These are phyloP conservation scores for Phytomonas sp. DNA, from an alignment of 208 protist genomes.

Conservation along the genomic window DNA sequence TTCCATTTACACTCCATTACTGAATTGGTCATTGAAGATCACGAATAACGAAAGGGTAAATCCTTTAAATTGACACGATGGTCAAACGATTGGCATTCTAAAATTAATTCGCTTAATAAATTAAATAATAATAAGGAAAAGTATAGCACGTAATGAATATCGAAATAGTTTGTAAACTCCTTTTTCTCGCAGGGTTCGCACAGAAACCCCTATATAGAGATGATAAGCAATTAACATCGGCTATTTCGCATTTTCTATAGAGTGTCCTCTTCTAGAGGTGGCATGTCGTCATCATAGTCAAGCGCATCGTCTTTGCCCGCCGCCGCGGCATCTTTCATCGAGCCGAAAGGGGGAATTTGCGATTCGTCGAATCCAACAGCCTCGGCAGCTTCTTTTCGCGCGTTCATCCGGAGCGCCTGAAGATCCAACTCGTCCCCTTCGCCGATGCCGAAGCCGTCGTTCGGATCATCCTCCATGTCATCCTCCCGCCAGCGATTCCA, in stretches of 20 bases:
- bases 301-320: neutral
- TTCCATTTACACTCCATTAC: conserved; percentile 1
- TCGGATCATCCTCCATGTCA: conserved; percentile 39
- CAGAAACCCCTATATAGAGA: neutral
- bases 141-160: neutral
- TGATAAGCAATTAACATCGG: neutral
- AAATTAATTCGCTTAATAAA: neutral
- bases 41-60: neutral
- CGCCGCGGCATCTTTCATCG: neutral
- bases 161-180: neutral
- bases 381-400: neutral
- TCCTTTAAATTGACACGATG: neutral
- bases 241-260: neutral
- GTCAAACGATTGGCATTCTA: neutral
- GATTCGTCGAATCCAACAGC: neutral
- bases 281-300: conserved; percentile 2
- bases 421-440: conserved; percentile 12
- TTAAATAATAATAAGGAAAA: neutral
- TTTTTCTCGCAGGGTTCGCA: neutral
- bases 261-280: neutral
- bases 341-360: neutral
- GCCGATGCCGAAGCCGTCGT: conserved; percentile 15
- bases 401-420: neutral
- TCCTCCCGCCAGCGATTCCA: conserved; percentile 80
- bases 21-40: conserved; percentile 14